Conservation (phyloP, 768 basidiomycete species). For the Xerocomellus amylosporus region DNA sequence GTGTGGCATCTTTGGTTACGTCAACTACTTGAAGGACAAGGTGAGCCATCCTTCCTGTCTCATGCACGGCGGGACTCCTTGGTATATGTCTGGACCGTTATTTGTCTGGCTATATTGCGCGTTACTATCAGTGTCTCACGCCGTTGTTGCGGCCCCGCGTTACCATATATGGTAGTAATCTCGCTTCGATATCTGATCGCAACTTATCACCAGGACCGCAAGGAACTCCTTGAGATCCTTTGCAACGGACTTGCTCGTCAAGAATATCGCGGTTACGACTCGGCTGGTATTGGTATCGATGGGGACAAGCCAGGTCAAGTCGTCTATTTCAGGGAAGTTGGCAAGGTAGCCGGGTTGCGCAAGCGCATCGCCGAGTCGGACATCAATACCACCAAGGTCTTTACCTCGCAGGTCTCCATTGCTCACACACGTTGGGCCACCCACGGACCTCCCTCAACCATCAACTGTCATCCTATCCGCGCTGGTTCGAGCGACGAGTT, state of each 20-base stretch:
- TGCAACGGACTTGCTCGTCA: constrained; percentile 88
- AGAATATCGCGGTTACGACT: constrained; percentile 98
- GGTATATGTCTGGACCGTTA: background rate
- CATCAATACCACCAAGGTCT: constrained; percentile 73
- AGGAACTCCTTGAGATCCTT: constrained; percentile 88
- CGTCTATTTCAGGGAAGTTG: constrained; percentile 94
- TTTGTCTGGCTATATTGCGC: constrained; percentile 6
- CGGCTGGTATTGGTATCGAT: constrained; percentile 87
- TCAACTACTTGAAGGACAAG: constrained; percentile 93
- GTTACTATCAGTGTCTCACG: background rate
- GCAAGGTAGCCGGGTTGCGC: constrained; percentile 91
- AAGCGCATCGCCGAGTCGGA: constrained; percentile 76
- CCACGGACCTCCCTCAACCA: constrained; percentile 82
- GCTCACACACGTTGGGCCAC: constrained; percentile 99
- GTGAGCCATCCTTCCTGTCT: constrained; percentile 40
- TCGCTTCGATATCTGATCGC: constrained; percentile 12
- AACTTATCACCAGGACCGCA: constrained; percentile 59
- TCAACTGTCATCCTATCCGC: constrained; percentile 94
- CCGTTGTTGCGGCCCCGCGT: background rate
- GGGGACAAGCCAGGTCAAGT: constrained; percentile 80
- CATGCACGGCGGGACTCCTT: background rate
- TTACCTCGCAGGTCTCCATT: constrained; percentile 88
- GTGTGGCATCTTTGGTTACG: constrained; percentile 98
- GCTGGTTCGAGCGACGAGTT: constrained; percentile 82
- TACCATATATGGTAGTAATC: constrained; percentile 23